Evolutionary conservation across 2,329 filamentous ascomycete species (phyloP).

Genomic region (Septoria petroselini): DNA sequence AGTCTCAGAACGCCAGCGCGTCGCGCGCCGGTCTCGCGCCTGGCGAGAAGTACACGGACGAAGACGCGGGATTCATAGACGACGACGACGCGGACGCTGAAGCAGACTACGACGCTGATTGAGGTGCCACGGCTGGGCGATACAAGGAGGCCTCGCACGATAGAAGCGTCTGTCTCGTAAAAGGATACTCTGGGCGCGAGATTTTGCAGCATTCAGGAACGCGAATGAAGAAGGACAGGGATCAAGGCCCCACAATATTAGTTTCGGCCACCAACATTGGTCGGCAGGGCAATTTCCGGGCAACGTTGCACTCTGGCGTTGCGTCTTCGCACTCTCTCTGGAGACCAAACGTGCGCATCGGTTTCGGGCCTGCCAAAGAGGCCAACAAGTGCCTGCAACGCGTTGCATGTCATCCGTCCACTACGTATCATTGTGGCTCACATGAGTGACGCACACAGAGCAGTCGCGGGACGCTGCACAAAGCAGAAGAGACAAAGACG

Average conservation of each 20-base stretch:
- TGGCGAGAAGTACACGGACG: constrained; percentile 34
- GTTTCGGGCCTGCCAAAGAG: background rate
- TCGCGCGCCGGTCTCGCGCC: constrained; percentile 27
- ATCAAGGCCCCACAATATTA: constrained; percentile 1
- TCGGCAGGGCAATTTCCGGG: constrained; percentile 5
- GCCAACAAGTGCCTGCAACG: background rate
- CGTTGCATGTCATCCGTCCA: constrained; percentile 2
- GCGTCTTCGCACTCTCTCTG: background rate
- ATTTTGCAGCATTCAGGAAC: background rate
- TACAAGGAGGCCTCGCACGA: background rate
- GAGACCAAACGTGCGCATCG: background rate
- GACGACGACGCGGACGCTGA: constrained; percentile 39
- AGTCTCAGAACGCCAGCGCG: constrained; percentile 12
- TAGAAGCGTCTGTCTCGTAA: background rate
- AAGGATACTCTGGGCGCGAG: background rate
- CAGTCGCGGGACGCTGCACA: constrained; percentile 2
- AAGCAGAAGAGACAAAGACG: constrained; percentile 8
- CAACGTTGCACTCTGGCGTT: background rate
- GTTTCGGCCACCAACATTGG: constrained; percentile 3
- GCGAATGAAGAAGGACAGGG: background rate
- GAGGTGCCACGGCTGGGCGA: constrained; percentile 1
- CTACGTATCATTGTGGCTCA: constrained; percentile 7
- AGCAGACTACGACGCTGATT: constrained; percentile 37
- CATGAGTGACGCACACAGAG: constrained; percentile 5
- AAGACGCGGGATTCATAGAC: constrained; percentile 38